Percentiles rank a stretch among this genome's conserved stretches.
Conservation (phyloP, 352 stramenopile genomes). For the Globisporangium emineosum region DNA sequence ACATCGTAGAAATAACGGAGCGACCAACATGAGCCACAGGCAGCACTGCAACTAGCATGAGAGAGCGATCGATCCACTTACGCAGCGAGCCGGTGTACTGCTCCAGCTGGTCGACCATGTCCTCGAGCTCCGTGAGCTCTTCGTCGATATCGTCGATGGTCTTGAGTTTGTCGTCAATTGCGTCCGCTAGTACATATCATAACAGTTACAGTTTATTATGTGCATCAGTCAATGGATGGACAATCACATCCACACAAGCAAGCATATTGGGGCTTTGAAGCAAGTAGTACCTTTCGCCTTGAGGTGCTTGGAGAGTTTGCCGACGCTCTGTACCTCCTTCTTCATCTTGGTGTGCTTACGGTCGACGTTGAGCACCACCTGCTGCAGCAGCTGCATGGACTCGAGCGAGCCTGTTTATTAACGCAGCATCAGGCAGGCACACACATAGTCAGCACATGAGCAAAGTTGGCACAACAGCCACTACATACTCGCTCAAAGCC, state of each 20-base stretch:
- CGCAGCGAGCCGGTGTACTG: constrained; percentile 71
- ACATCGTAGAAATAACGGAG: constrained; percentile 5
- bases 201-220: neutral
- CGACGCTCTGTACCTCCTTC: constrained; percentile 49
- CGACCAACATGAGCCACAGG: constrained; percentile 7
- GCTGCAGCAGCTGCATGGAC: constrained; percentile 67
- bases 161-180: constrained; percentile 73
- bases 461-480: neutral
- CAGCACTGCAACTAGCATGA: neutral
- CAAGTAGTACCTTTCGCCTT: constrained; percentile 53
- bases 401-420: constrained; percentile 57
- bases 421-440: neutral
- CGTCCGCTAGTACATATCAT: constrained; percentile 25
- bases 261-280: neutral
- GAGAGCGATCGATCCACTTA: constrained; percentile 24
- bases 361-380: constrained; percentile 56
- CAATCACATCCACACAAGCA: neutral
- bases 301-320: constrained; percentile 62
- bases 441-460: neutral
- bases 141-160: constrained; percentile 83
- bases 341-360: constrained; percentile 66
- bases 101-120: constrained; percentile 86
- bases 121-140: constrained; percentile 80
- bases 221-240: no score
- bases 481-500: neutral